A percentile compares a stretch with the other conserved stretches of the same genome.
Conservation (phyloP, 768 basidiomycete genomes). For the Collybia nuda region DNA sequence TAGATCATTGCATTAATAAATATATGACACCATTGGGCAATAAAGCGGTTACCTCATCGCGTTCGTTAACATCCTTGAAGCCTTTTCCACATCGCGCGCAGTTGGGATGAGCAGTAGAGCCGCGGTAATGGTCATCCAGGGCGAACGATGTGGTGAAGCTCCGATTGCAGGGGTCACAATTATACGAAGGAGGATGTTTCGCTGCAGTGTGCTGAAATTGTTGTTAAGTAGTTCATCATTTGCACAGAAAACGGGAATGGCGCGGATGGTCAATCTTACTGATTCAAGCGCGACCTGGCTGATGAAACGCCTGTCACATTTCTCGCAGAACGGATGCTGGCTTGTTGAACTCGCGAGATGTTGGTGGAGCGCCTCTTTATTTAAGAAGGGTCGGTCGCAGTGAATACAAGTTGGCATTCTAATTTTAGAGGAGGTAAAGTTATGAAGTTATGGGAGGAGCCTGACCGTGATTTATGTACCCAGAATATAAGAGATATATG, state of each 20-base stretch:
- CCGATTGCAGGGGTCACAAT: conserved; percentile 33
- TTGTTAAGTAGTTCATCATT: not conserved
- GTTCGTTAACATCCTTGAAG: conserved; percentile 28
- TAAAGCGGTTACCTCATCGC: conserved; percentile 28
- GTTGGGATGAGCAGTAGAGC: conserved; percentile 42
- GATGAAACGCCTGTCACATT: conserved; percentile 34
- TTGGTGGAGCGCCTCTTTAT: conserved; percentile 36
- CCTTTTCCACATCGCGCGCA: conserved; percentile 44
- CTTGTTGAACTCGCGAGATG: conserved; percentile 34
- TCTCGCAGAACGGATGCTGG: conserved; percentile 32
- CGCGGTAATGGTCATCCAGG: conserved; percentile 46
- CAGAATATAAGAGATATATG: too few relatives aligned
- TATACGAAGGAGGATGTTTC: conserved; percentile 39
- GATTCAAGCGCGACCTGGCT: conserved; percentile 33
- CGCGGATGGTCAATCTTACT: conserved; percentile 18
- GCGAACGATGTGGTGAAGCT: conserved; percentile 33
- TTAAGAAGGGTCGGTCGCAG: conserved; percentile 31
- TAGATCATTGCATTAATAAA: conserved; percentile 10
- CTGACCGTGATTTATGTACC: too few relatives aligned
- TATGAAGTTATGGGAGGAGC: too few relatives aligned
- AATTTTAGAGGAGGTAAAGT: too few relatives aligned
- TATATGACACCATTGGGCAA: not conserved
- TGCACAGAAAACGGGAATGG: not conserved
- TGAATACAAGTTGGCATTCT: conserved; percentile 34
- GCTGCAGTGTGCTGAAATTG: conserved; percentile 32